Conservation (phyloP, 2,329 filamentous ascomycete genomes). For the Sporothrix schenckii region DNA sequence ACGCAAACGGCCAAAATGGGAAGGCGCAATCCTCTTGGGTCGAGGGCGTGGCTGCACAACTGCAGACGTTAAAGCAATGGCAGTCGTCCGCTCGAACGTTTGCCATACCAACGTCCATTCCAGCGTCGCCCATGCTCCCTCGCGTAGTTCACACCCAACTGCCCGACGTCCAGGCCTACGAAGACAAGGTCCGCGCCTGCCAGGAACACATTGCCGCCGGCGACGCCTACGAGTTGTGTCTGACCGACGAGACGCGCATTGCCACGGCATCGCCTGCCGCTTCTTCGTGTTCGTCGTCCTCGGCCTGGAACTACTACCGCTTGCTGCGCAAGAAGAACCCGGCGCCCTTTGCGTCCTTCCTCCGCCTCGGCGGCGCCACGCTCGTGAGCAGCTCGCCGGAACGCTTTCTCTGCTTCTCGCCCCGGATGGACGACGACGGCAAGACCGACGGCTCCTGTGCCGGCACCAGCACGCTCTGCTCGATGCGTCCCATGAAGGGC, state of each 20-base stretch:
- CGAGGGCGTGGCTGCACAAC: slow-evolving; percentile 41
- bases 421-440: not conserved
- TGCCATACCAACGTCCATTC: too few relatives aligned
- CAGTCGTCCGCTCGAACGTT: not conserved
- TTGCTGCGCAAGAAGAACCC: slow-evolving; percentile 72
- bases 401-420: slow-evolving; percentile 65
- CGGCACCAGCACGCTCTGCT: slow-evolving; percentile 50
- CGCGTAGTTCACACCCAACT: slow-evolving; percentile 42
- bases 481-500: slow-evolving; percentile 94
- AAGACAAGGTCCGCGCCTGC: slow-evolving; percentile 67
- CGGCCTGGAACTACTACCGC: slow-evolving; percentile 71
- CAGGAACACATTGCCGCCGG: slow-evolving; percentile 73
- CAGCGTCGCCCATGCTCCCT: not conserved
- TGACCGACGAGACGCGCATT: slow-evolving; percentile 75
- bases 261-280: slow-evolving; percentile 36
- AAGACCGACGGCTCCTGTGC: not conserved
- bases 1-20: slow-evolving; percentile 19
- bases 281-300: slow-evolving; percentile 42
- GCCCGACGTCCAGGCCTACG: slow-evolving; percentile 59
- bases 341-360: slow-evolving; percentile 81
- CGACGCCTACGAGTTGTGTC: slow-evolving; percentile 82
- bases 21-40: slow-evolving; percentile 48
- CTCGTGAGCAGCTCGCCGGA: slow-evolving; percentile 85
- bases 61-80: slow-evolving; percentile 43
- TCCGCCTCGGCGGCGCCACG: slow-evolving; percentile 69